phyloP scores from a whole-genome alignment of 106 monocot genomes.

The Platanthera zijinensis region DNA sequence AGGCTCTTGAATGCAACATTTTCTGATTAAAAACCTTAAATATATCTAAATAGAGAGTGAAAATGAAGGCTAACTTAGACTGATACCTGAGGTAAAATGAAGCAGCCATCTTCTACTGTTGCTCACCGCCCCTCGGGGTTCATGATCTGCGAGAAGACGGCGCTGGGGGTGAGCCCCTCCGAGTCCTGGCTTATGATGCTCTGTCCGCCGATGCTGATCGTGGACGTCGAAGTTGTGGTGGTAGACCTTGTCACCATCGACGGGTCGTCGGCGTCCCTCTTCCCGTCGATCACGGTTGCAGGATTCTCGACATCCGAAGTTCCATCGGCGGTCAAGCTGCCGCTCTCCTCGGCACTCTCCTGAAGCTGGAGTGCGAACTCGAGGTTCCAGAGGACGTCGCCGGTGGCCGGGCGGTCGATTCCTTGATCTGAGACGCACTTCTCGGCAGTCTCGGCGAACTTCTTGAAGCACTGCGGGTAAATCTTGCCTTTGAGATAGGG shows the following conservation, averaged over 20 bases:
- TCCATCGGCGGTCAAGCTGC: conserved; percentile 12
- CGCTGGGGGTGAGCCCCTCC: conserved; percentile 29
- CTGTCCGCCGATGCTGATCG: conserved; percentile 18
- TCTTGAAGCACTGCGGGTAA: conserved; percentile 50
- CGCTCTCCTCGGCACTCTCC: conserved; percentile 34
- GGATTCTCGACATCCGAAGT: conserved; percentile 11
- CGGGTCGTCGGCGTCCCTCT: conserved; percentile 21
- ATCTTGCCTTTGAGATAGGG: conserved; percentile 53
- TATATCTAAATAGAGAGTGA: too few relatives aligned
- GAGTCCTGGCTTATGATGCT: conserved; percentile 31
- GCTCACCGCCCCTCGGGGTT: conserved; percentile 43
- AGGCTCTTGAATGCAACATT: too few relatives aligned
- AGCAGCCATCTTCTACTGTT: too few relatives aligned
- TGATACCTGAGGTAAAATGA: not conserved
- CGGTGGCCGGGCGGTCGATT: conserved; percentile 63
- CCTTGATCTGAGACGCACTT: conserved; percentile 65
- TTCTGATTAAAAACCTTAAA: too few relatives aligned
- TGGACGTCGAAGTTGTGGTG: conserved; percentile 16
- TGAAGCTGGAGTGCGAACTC: conserved; percentile 79
- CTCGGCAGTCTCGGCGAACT: conserved; percentile 70
- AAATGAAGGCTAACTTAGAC: not conserved
- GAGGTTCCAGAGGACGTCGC: conserved; percentile 83
- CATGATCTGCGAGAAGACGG: conserved; percentile 48
- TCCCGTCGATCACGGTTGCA: conserved; percentile 9
- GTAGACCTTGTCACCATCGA: conserved; percentile 20